These are phyloP conservation scores for Cladosporium sp. DNA, from an alignment of 2,329 filamentous ascomycete genomes.

Conservation along the genomic window DNA sequence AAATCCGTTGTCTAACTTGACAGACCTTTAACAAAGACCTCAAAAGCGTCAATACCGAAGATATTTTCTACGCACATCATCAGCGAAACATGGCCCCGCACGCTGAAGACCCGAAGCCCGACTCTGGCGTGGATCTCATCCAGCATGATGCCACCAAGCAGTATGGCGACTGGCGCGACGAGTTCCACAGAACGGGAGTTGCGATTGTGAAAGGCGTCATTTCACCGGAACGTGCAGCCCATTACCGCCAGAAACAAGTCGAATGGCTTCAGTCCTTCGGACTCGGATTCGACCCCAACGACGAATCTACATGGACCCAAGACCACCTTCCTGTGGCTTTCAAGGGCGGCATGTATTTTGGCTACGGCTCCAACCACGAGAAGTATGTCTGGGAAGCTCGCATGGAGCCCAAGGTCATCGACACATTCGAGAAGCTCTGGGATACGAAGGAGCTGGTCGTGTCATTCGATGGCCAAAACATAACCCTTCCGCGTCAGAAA, in stretches of 20 bases:
- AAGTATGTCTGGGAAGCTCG: constrained; percentile 42
- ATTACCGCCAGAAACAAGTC: constrained; percentile 29
- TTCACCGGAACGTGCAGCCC: constrained; percentile 22
- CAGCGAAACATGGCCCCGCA: constrained; percentile 15
- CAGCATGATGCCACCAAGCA: constrained; percentile 17
- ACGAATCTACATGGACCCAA: constrained; percentile 38
- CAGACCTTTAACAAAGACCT: too few species aligned
- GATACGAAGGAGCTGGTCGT: constrained; percentile 29
- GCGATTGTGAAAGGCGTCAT: constrained; percentile 29
- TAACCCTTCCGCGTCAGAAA: constrained; percentile 40
- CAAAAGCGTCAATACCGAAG: too few species aligned
- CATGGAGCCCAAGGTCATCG: constrained; percentile 39
- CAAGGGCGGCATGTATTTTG: constrained; percentile 44
- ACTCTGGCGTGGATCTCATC: constrained; percentile 19
- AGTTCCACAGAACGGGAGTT: constrained; percentile 28
- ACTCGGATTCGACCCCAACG: constrained; percentile 29
- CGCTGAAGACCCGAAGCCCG: constrained; percentile 16
- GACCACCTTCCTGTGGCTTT: constrained; percentile 42
- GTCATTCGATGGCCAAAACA: constrained; percentile 37
- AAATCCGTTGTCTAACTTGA: too few species aligned
- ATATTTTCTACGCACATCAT: too few species aligned
- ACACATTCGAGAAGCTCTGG: constrained; percentile 42
- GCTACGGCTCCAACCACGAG: constrained; percentile 39
- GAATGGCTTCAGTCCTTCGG: constrained; percentile 30
- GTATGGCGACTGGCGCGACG: constrained; percentile 30